Base-by-base conservation (phyloP, 371 early-diverging fungal genomes). In the Umbelopsis sp. region DNA sequence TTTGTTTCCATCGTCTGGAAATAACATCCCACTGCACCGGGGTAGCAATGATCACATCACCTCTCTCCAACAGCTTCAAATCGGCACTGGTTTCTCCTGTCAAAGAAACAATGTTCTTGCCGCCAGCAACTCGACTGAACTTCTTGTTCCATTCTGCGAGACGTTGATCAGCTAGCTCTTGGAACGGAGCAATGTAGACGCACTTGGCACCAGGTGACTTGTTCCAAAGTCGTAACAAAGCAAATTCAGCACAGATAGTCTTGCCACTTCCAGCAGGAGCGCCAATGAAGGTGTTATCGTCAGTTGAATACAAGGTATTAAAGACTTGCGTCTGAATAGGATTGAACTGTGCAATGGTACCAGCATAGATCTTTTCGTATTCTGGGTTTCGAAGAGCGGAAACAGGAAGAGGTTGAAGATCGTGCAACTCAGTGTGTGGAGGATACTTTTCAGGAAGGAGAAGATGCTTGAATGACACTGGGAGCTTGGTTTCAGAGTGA, bases 21-120 rank as follows among this genome's bases (percentile, higher is more conserved):
- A 98, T 78, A 66, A 93, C 91, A 83, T 99, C 99, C 97, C 99
- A 99, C 74, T 98, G 93, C n/a, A 89, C 87, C 35, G 99, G 99
- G 4, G 99, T 99, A 46, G 94, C 86, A 48, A 98, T 82, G 32
- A 99, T 90, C 11, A 99, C 81, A 80, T 97, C 93, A 38, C 94
- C 94, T 41, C 88, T 87, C 71, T 94, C 94, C 38, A 99, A 65
- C 9, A 95, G 82, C 74, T 94, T 93, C 71, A 94, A 76, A 71
- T 97, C 97, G 0, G 96, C 91, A 66, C 95, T 93, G 0, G 92
- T 89, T 74, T 99, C 99, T 29, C 99, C 99, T 1, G 99, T 99
- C 70, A 99, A 87, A 52, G 91, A 82, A 18, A 93, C 96, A 64
- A 97, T 83, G 32, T 81, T 86, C 84, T 96, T 96, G 53, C 89